Evolutionary conservation across 176 grass and related monocot species (phyloP).

Genomic region (Cymbopogon citratus): DNA sequence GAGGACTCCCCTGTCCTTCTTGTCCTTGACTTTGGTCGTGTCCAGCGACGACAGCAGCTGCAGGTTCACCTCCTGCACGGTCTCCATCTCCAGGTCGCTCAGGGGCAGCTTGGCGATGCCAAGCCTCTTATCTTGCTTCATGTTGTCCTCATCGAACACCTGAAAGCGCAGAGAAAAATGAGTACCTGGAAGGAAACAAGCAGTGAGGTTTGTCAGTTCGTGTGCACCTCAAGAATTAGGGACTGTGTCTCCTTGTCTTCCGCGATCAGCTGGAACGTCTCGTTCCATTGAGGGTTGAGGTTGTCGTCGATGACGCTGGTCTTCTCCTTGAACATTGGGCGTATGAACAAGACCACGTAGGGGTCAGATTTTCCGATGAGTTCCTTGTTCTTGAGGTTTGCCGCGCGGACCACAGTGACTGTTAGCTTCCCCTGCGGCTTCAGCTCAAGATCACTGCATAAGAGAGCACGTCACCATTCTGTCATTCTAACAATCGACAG

Average conservation of each 20-base stretch:
- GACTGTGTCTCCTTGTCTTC: constrained; percentile 94
- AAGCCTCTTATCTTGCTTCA: constrained; percentile 92
- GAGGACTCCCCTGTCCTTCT: constrained; percentile 83
- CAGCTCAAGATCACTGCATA: constrained; percentile 88
- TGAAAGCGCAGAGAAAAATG: background rate
- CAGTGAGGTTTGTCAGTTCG: background rate
- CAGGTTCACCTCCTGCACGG: constrained; percentile 63
- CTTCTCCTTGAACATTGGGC: constrained; percentile 92
- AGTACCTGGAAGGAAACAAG: background rate
- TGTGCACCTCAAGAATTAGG: constrained; percentile 60
- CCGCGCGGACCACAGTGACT: constrained; percentile 63
- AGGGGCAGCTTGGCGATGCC: constrained; percentile 75
- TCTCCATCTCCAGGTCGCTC: constrained; percentile 49
- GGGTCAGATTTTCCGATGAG: constrained; percentile 97
- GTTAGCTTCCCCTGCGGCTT: constrained; percentile 81
- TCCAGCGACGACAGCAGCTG: constrained; percentile 85
- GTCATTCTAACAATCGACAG: background rate
- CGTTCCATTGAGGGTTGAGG: constrained; percentile 85
- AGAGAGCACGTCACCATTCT: constrained; percentile 7
- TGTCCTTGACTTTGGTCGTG: constrained; percentile 96
- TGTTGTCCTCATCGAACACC: constrained; percentile 92
- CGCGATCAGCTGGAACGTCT: constrained; percentile 73
- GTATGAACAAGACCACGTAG: constrained; percentile 76
- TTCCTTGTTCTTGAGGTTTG: constrained; percentile 87
- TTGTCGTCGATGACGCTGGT: constrained; percentile 87